Evolutionary conservation across 2,329 filamentous ascomycete genomes (phyloP).

Genomic region (Diaporthe sp.): DNA sequence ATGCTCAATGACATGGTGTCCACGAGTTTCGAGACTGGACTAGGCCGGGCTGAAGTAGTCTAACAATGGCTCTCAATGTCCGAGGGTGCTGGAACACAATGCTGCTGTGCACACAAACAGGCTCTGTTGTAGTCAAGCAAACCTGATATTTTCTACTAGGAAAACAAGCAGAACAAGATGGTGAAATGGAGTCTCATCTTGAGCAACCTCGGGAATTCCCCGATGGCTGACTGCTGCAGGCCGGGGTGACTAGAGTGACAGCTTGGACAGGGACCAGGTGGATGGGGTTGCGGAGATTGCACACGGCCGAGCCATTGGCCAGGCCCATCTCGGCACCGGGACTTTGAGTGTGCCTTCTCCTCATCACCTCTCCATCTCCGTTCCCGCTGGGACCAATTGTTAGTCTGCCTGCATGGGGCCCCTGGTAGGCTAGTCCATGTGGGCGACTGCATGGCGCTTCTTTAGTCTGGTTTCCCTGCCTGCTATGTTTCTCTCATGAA

Average conservation of each 20-base stretch:
- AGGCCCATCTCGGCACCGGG: constrained; percentile 23
- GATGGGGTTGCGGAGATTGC: constrained; percentile 1
- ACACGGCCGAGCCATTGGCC: constrained; percentile 28
- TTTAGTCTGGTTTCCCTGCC: not conserved
- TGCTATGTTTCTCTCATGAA: not conserved
- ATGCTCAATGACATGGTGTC: not conserved
- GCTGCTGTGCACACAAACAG: not conserved
- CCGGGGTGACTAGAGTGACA: not conserved
- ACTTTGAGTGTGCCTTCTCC: constrained; percentile 15
- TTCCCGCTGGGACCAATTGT: not conserved
- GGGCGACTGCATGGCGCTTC: not conserved
- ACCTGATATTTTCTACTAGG: not conserved
- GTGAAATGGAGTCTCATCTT: not conserved
- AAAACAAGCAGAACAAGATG: not conserved
- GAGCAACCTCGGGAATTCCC: not conserved
- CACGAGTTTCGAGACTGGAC: not conserved
- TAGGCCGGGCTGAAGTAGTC: no score
- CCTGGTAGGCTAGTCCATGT: not conserved
- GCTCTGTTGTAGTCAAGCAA: not conserved
- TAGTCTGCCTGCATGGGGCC: constrained; percentile 2
- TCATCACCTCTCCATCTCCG: constrained; percentile 14
- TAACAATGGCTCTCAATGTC: not conserved
- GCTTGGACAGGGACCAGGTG: constrained; percentile 11
- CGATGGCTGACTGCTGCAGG: not conserved
- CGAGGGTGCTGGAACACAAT: no score